Base-by-base conservation (phyloP, 2,329 filamentous ascomycete species). In the Helotiales sp. region DNA sequence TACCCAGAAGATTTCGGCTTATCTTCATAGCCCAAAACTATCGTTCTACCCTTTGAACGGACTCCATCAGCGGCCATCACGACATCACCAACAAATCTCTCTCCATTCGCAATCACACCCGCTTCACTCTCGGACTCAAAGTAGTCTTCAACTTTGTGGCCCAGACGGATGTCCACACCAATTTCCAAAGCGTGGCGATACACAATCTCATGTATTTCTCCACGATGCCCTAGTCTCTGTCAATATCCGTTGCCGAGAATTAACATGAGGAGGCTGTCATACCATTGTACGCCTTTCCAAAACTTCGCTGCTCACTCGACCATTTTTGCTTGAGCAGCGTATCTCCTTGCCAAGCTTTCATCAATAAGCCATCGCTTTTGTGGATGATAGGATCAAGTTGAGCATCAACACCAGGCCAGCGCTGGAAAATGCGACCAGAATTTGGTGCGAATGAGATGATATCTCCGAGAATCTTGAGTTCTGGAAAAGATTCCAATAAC, bases 371-470 rank as follows among this genome's bases (percentile, higher is more conserved):
- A 52, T 70, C 71, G 17, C 64, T 70, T 40, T 74, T 84, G 57
- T 82, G 85, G 70, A 83, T 84, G 30, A 88, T 79, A 1, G 80
- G 78, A 57, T 83, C 80, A 66, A 88, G 79, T 65, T 80, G 76
- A 34, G 81, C 81, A 7, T 80, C 79, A 5, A 88, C 80, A 17
- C 81, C 80, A 17, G 84, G 82, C 77, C 87, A 89, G 10, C 85
- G 82, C 68, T 83, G 78, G 73, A 89, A 86, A 43, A 88, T 86
- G 34, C 83, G 82, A 17, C 84, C 83, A 8, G 83, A 83, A 73
- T 88, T 89, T 17, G 85, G 82, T 1, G 84, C 85, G 72, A 87
- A 87, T 49, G 80, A 83, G 69, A 85, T 84, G 64, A 84, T 83
- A 69, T 84, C 82, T 6, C 83, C 83, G 1, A 84, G 77, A 2